These are phyloP conservation scores for Pseudozyma sp. DNA, from an alignment of 1,284 basidiomycete species.

Conservation along the genomic window DNA sequence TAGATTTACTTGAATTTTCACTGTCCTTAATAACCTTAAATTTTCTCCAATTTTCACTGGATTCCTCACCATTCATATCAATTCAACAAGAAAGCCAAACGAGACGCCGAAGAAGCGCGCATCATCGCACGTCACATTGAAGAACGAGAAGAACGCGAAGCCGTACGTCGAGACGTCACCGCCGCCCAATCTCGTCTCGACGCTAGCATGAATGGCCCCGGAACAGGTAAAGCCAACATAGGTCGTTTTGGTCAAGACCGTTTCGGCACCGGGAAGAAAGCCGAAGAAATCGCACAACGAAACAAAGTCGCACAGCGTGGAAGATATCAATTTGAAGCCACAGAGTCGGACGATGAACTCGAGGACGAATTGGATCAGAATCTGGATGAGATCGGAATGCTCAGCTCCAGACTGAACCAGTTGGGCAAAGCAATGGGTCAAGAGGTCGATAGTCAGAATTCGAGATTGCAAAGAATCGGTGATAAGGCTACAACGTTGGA, in stretches of 20 bases:
- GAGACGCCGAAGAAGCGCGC: constrained; percentile 88
- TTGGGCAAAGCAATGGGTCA: constrained; percentile 84
- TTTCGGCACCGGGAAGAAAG: constrained; percentile 48
- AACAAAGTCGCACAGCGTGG: constrained; percentile 76
- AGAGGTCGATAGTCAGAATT: constrained; percentile 65
- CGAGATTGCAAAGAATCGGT: constrained; percentile 59
- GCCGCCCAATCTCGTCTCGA: constrained; percentile 88
- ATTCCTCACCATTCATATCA: too few species aligned
- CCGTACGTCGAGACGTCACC: constrained; percentile 74
- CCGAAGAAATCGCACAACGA: constrained; percentile 25
- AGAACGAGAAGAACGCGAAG: constrained; percentile 80
- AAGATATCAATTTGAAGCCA: constrained; percentile 94
- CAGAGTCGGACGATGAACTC: constrained; percentile 90
- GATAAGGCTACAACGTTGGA: constrained; percentile 66
- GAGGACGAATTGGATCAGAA: constrained; percentile 86
- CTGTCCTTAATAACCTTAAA: too few species aligned
- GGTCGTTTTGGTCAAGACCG: constrained; percentile 59
- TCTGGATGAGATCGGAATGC: constrained; percentile 85
- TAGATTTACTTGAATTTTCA: too few species aligned
- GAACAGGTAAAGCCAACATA: constrained; percentile 49
- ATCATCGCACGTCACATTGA: constrained; percentile 88
- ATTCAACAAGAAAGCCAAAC: constrained; percentile 78
- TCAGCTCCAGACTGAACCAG: constrained; percentile 84
- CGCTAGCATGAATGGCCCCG: constrained; percentile 72
- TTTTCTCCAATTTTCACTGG: too few species aligned